Conservation (phyloP, 331 rosid genomes). For the Acacia concinna region DNA sequence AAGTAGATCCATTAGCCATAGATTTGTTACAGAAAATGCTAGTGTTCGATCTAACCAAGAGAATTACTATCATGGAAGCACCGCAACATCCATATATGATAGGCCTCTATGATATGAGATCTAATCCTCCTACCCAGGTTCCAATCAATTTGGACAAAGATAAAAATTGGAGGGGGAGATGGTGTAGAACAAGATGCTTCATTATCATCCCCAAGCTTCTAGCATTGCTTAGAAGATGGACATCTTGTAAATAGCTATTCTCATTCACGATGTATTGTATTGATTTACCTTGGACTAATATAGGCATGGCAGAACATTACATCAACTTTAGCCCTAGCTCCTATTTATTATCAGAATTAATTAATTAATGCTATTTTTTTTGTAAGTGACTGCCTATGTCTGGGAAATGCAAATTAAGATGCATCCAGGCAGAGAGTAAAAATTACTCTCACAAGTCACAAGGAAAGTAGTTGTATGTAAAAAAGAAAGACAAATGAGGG, state of each 20-base stretch:
- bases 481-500: background rate
- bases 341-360: background rate
- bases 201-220: constrained; percentile 48
- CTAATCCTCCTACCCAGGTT: constrained; percentile 43
- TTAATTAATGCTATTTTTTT: no score
- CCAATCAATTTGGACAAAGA: constrained; percentile 47
- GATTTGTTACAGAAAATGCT: constrained; percentile 51
- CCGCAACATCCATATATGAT: constrained; percentile 51
- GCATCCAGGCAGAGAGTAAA: background rate
- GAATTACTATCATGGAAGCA: constrained; percentile 49
- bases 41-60: constrained; percentile 48
- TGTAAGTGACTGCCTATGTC: background rate
- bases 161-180: constrained; percentile 41
- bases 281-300: background rate
- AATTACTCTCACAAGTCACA: background rate
- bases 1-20: constrained; percentile 51
- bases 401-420: background rate
- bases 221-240: constrained; percentile 13
- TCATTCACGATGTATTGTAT: constrained; percentile 14
- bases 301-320: background rate
- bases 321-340: background rate
- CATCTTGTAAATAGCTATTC: constrained; percentile 42
- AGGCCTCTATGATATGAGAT: constrained; percentile 42
- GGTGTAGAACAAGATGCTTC: constrained; percentile 51
- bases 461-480: background rate